Percentiles rank a stretch among this genome's conserved stretches.
Evolutionary conservation across 139 green algal genomes (phyloP).

Genomic region (Chlamydomonas schloesseri): DNA sequence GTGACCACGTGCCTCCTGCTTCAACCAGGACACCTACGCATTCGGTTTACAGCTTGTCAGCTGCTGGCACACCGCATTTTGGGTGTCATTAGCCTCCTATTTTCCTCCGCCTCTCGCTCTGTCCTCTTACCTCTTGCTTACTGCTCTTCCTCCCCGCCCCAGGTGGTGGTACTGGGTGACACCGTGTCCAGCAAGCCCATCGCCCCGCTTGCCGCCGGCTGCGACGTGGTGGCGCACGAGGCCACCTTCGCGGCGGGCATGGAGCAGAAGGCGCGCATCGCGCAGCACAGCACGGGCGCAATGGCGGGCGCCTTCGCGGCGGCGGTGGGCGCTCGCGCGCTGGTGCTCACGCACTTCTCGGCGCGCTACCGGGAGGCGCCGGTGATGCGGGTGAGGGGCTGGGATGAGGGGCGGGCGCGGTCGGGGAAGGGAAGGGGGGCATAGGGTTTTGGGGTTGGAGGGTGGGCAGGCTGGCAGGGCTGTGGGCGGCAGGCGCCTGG

Average conservation of each 20-base stretch:
- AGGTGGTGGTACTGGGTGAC: slow-evolving; percentile 94
- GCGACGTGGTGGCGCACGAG: slow-evolving; percentile 93
- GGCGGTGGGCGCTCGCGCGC: slow-evolving; percentile 69
- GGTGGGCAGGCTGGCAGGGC: no score
- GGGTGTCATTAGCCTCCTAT: no score
- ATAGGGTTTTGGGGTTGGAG: background rate
- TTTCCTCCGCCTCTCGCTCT: no score
- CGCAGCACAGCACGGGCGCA: slow-evolving; percentile 90
- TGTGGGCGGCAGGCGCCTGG: no score
- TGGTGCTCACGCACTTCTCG: slow-evolving; percentile 97
- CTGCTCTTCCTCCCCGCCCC: no score
- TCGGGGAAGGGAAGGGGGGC: background rate
- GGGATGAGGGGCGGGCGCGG: background rate
- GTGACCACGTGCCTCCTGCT: no score
- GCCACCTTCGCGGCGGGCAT: slow-evolving; percentile 87
- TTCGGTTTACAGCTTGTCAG: no score
- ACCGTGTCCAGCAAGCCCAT: slow-evolving; percentile 86
- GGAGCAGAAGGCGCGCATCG: slow-evolving; percentile 80
- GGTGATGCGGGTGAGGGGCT: background rate
- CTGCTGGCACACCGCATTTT: no score
- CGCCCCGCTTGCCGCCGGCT: slow-evolving; percentile 61
- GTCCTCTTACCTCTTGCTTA: no score
- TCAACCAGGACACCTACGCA: no score
- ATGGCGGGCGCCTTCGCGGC: slow-evolving; percentile 92
- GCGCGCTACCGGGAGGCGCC: slow-evolving; percentile 68